Percentiles rank a stretch among this genome's conserved stretches.
These are phyloP conservation scores for Scheffersomyces coipomensis DNA, from an alignment of 805 yeast genomes.

Conservation along the genomic window DNA sequence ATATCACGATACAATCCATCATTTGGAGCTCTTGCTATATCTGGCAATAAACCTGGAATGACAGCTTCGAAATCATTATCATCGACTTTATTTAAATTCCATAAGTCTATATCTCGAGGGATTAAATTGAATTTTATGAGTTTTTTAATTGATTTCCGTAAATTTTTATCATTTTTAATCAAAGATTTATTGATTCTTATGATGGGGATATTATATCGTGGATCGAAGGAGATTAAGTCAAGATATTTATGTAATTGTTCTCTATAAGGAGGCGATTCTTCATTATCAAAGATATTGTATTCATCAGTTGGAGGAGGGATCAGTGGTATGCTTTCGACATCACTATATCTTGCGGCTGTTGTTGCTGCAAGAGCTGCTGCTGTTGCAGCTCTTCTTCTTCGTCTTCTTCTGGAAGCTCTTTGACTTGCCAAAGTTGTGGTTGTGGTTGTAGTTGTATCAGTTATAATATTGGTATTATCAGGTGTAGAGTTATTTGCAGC, in stretches of 20 bases:
- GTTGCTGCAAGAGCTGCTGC: neutral
- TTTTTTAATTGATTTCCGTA: constrained; percentile 13
- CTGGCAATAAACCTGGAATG: constrained; percentile 17
- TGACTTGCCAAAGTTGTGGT: too few species aligned
- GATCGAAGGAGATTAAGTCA: constrained; percentile 26
- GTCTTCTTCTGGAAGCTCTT: neutral
- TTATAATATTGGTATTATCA: too few species aligned
- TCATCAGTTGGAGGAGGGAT: constrained; percentile 7
- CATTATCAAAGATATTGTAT: constrained; percentile 7
- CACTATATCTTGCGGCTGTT: neutral
- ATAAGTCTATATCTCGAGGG: constrained; percentile 20
- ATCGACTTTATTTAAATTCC: constrained; percentile 27
- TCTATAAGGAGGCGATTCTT: constrained; percentile 24
- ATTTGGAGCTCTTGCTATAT: neutral
- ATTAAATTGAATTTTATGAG: constrained; percentile 19
- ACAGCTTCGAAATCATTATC: constrained; percentile 21
- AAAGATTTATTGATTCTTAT: constrained; percentile 19
- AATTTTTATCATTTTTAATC: constrained; percentile 10
- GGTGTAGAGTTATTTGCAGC: too few species aligned
- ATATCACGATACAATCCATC: constrained; percentile 1
- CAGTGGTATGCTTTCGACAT: neutral
- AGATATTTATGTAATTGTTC: constrained; percentile 20
- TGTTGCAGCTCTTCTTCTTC: neutral
- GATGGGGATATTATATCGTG: constrained; percentile 21
- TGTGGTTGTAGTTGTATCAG: too few species aligned